A percentile compares a stretch with the other conserved stretches of the same genome.
These are phyloP conservation scores for Nitzschia inconspicua DNA, from an alignment of 108 stramenopile species.

Conservation along the genomic window DNA sequence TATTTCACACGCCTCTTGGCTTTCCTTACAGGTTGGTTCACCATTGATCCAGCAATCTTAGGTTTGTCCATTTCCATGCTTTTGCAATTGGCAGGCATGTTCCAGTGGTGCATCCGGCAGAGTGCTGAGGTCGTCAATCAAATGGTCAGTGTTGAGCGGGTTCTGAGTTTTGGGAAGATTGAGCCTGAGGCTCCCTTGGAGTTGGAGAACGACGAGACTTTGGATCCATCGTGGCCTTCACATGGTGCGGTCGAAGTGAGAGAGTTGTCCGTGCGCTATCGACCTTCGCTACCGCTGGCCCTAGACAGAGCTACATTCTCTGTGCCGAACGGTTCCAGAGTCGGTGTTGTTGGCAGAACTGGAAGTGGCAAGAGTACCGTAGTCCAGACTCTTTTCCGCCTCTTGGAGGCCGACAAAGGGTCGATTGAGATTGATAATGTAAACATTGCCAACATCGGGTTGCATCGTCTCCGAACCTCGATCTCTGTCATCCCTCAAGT, in stretches of 20 bases:
- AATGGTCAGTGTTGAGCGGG: slow-evolving; percentile 90
- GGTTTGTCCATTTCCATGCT: slow-evolving; percentile 72
- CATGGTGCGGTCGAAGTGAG: slow-evolving; percentile 63
- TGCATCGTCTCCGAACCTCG: slow-evolving; percentile 77
- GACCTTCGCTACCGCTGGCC: slow-evolving; percentile 67
- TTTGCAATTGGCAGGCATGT: slow-evolving; percentile 58
- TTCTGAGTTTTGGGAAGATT: slow-evolving; percentile 65
- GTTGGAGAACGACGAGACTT: slow-evolving; percentile 40
- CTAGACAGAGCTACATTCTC: slow-evolving; percentile 57
- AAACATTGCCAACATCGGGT: slow-evolving; percentile 73
- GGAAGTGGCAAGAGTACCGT: slow-evolving; percentile 72
- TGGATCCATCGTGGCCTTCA: slow-evolving; percentile 60
- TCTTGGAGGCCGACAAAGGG: slow-evolving; percentile 79
- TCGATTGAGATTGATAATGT: slow-evolving; percentile 83
- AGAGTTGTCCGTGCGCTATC: slow-evolving; percentile 73
- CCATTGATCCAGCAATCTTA: slow-evolving; percentile 76
- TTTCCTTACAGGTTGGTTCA: slow-evolving; percentile 53
- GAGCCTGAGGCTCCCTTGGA: slow-evolving; percentile 64
- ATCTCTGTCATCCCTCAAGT: slow-evolving; percentile 94
- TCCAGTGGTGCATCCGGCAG: slow-evolving; percentile 81
- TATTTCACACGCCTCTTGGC: too few relatives aligned
- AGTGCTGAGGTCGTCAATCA: slow-evolving; percentile 90
- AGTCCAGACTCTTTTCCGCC: slow-evolving; percentile 73
- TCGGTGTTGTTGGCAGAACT: slow-evolving; percentile 90
- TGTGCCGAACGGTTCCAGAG: slow-evolving; percentile 72